Evolutionary conservation across 139 green algal species (phyloP).

Genomic region (Mychonastes homosphaera): DNA sequence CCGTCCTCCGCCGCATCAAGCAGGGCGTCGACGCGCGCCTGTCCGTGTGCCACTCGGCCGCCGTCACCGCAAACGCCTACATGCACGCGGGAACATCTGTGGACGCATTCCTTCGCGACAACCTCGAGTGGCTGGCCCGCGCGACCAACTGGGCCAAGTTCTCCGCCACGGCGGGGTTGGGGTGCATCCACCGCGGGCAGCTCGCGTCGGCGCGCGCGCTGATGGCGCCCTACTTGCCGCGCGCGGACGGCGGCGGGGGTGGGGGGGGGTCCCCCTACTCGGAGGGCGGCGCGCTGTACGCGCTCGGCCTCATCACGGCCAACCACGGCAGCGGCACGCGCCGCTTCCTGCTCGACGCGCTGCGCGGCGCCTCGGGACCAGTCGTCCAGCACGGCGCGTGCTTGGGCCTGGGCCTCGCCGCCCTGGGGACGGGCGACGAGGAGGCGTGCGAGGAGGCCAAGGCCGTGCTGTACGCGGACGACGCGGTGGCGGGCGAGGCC

Average conservation of each 20-base stretch:
- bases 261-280: slow-evolving; percentile 34
- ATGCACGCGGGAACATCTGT: slow-evolving; percentile 92
- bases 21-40: slow-evolving; percentile 63
- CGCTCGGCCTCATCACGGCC: slow-evolving; percentile 92
- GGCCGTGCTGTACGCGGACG: slow-evolving; percentile 81
- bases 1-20: slow-evolving; percentile 88
- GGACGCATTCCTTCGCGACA: slow-evolving; percentile 92
- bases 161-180: slow-evolving; percentile 89
- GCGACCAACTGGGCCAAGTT: slow-evolving; percentile 99
- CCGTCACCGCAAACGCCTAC: slow-evolving; percentile 89
- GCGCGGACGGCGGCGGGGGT: slow-evolving; percentile 38
- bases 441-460: slow-evolving; percentile 94
- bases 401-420: slow-evolving; percentile 87
- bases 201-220: slow-evolving; percentile 49
- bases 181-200: slow-evolving; percentile 93
- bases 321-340: slow-evolving; percentile 72
- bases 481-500: slow-evolving; percentile 59
- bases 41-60: slow-evolving; percentile 79
- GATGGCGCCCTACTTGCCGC: slow-evolving; percentile 92
- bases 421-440: slow-evolving; percentile 65
- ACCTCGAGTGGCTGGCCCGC: slow-evolving; percentile 90
- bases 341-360: slow-evolving; percentile 74
- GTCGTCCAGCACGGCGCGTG: slow-evolving; percentile 93
- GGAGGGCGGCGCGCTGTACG: slow-evolving; percentile 93
- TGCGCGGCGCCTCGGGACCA: slow-evolving; percentile 72